phyloP scores from a whole-genome alignment of 768 basidiomycete genomes.

The Asterophora lycoperdoides region DNA sequence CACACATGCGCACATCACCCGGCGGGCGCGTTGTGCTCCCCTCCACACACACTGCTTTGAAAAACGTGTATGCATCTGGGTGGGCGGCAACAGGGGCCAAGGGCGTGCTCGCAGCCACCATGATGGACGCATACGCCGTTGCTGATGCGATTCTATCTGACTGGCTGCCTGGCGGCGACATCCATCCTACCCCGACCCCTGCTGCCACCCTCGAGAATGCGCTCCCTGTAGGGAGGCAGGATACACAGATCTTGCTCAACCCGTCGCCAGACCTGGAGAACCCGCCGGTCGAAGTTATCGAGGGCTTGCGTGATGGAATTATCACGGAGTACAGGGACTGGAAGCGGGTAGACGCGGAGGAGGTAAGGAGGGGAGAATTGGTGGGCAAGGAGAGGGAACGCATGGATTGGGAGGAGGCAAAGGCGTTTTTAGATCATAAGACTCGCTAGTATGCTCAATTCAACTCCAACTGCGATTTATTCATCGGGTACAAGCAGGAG shows the following conservation, averaged over 20 bases:
- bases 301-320: slow-evolving; percentile 33
- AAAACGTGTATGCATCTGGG: slow-evolving; percentile 83
- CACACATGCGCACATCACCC: slow-evolving; percentile 50
- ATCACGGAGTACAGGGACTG: slow-evolving; percentile 71
- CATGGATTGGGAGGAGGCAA: slow-evolving; percentile 64
- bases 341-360: slow-evolving; percentile 70
- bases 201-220: slow-evolving; percentile 1
- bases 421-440: slow-evolving; percentile 19
- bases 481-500: not conserved
- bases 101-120: slow-evolving; percentile 88
- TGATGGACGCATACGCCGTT: slow-evolving; percentile 86
- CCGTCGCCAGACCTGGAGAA: slow-evolving; percentile 37
- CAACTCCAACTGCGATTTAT: not conserved
- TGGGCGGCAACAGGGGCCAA: slow-evolving; percentile 92
- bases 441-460: no score
- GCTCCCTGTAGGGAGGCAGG: slow-evolving; percentile 8
- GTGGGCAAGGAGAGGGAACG: slow-evolving; percentile 73
- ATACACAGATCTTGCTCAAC: slow-evolving; percentile 29
- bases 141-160: slow-evolving; percentile 70
- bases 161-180: slow-evolving; percentile 20
- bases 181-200: slow-evolving; percentile 8
- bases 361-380: slow-evolving; percentile 52
- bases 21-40: slow-evolving; percentile 46
- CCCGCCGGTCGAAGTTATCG: slow-evolving; percentile 44
- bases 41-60: slow-evolving; percentile 30